Conservation (phyloP, 2,329 filamentous ascomycete genomes). For the Mycosphaerella sp. region DNA sequence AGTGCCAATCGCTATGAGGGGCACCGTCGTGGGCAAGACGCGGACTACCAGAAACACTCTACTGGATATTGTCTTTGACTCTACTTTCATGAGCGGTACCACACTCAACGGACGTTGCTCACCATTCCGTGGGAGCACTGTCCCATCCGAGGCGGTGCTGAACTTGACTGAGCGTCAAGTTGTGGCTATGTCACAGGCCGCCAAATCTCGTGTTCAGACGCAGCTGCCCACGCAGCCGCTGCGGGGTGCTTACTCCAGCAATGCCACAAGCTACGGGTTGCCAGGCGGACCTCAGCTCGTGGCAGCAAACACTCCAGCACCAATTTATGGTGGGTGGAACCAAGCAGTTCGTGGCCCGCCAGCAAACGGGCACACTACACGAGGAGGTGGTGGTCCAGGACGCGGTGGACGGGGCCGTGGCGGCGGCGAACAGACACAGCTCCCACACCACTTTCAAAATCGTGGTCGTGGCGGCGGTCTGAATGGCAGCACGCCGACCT, state of each 20-base stretch:
- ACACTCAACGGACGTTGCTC: slow-evolving; percentile 85
- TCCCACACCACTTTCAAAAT: slow-evolving; percentile 15
- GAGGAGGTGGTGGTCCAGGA: slow-evolving; percentile 25
- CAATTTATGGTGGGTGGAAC: slow-evolving; percentile 54
- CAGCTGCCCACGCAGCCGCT: slow-evolving; percentile 25
- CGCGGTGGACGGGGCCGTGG: slow-evolving; percentile 35
- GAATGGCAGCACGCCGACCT: slow-evolving; percentile 25
- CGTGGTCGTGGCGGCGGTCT: slow-evolving; percentile 35
- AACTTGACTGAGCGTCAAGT: slow-evolving; percentile 82
- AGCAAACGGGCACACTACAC: slow-evolving; percentile 29
- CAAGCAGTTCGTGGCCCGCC: slow-evolving; percentile 49
- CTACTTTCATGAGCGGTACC: slow-evolving; percentile 94
- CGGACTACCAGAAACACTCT: slow-evolving; percentile 75
- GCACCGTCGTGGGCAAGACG: slow-evolving; percentile 92
- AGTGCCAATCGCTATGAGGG: slow-evolving; percentile 84
- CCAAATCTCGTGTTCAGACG: slow-evolving; percentile 26
- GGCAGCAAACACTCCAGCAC: slow-evolving; percentile 50
- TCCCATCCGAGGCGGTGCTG: slow-evolving; percentile 78
- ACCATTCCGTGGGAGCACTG: slow-evolving; percentile 88
- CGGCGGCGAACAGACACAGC: slow-evolving; percentile 18
- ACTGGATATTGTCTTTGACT: slow-evolving; percentile 89
- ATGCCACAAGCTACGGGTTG: slow-evolving; percentile 48
- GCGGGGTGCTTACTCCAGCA: slow-evolving; percentile 22
- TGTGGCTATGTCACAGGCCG: slow-evolving; percentile 50
- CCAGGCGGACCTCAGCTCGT: slow-evolving; percentile 57